Percentiles rank a stretch among this genome's conserved stretches.
These are phyloP conservation scores for Cyberlindnera mrakii DNA, from an alignment of 805 yeast species.

Conservation along the genomic window DNA sequence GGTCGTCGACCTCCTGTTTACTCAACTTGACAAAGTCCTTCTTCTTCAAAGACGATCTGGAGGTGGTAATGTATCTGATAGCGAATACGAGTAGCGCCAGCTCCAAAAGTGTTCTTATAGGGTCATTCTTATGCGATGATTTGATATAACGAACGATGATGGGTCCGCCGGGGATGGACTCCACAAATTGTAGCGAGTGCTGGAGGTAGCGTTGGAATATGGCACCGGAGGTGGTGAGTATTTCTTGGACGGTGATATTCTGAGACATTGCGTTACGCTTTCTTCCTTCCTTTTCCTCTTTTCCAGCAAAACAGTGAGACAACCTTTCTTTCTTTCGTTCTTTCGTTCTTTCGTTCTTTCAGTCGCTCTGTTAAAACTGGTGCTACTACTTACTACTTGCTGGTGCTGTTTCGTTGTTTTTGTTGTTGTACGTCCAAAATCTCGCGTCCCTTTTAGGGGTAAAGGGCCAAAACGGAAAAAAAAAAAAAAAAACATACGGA, in stretches of 20 bases:
- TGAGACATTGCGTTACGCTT: neutral
- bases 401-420: no score
- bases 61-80: constrained; percentile 69
- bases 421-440: no score
- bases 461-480: no score
- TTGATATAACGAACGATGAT: constrained; percentile 63
- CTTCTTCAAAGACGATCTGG: constrained; percentile 70
- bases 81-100: constrained; percentile 73
- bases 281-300: no score
- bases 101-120: constrained; percentile 82
- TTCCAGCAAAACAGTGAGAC: no score
- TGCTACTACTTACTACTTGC: no score
- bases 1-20: constrained; percentile 65
- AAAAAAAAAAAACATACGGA: no score
- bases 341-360: no score
- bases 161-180: constrained; percentile 47
- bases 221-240: constrained; percentile 7
- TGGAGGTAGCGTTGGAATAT: constrained; percentile 4
- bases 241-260: constrained; percentile 12
- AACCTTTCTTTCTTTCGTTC: no score
- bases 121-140: constrained; percentile 89
- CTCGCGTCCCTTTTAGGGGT: no score
- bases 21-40: constrained; percentile 59
- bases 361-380: no score
- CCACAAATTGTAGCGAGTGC: constrained; percentile 10